phyloP scores from a whole-genome alignment of 805 yeast species.

The Candida pseudofarinosa region DNA sequence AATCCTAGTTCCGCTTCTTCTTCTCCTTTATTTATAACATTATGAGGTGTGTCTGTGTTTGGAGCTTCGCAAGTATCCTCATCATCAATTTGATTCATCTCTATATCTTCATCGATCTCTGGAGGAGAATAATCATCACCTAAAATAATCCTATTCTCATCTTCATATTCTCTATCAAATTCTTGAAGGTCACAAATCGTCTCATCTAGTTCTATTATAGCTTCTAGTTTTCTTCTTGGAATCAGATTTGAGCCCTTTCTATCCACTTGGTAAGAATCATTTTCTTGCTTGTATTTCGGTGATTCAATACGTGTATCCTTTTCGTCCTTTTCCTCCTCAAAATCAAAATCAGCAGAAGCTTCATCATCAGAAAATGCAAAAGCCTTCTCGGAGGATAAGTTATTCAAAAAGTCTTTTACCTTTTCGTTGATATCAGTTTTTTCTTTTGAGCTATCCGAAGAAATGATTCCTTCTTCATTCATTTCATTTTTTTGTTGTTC shows the following conservation, averaged over 20 bases:
- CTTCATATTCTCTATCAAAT: neutral
- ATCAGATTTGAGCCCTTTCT: neutral
- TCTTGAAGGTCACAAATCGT: neutral
- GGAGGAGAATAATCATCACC: neutral
- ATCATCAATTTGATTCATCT: neutral
- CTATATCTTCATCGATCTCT: neutral
- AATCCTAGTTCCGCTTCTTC: neutral
- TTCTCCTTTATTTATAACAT: no score
- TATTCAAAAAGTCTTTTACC: neutral
- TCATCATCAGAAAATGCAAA: neutral
- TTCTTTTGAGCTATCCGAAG: no score
- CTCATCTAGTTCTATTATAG: neutral
- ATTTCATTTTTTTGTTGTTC: no score
- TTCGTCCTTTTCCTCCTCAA: neutral
- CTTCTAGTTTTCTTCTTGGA: neutral
- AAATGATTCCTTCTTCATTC: no score
- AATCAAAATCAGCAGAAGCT: neutral
- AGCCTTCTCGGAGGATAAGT: neutral
- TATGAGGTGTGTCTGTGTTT: neutral
- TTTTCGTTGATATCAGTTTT: neutral
- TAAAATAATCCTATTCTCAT: neutral
- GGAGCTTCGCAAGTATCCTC: neutral
- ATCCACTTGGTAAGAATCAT: neutral
- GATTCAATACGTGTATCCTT: neutral
- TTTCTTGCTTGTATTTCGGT: neutral